Conservation (phyloP, 768 basidiomycete genomes). For the Neoboletus subvelutipes region DNA sequence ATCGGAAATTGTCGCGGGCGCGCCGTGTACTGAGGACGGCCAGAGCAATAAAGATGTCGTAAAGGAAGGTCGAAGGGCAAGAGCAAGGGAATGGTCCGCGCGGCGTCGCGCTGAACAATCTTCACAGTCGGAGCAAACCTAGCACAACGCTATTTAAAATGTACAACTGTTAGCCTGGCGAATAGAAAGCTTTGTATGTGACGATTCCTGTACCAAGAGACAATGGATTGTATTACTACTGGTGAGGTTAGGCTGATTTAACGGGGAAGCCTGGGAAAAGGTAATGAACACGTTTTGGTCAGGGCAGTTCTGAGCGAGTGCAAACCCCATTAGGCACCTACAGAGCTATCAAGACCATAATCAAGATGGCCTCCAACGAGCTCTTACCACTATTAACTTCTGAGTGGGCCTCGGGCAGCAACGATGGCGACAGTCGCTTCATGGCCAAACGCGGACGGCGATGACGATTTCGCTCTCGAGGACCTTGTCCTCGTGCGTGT, state of each 20-base stretch:
- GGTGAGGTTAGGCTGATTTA: neutral
- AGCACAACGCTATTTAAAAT: neutral
- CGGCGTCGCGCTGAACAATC: constrained; percentile 39
- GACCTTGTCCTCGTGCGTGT: neutral
- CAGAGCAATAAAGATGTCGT: constrained; percentile 21
- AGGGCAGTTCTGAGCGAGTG: neutral
- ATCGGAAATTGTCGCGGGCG: neutral
- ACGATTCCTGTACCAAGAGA: too few species aligned
- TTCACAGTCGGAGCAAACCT: constrained; percentile 7
- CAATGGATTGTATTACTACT: too few species aligned
- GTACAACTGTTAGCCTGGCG: too few species aligned
- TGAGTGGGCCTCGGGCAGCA: neutral
- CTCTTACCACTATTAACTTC: too few species aligned
- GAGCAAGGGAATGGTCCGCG: constrained; percentile 59
- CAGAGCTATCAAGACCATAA: neutral
- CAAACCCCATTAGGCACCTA: neutral
- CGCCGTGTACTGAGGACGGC: neutral
- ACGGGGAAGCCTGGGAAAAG: constrained; percentile 4
- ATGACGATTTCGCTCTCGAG: neutral
- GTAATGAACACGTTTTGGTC: neutral
- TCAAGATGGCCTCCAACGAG: neutral
- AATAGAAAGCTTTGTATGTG: neutral
- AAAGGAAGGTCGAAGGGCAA: constrained; percentile 48
- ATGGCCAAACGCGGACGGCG: neutral
- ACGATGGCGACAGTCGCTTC: neutral